Evolutionary conservation across 768 basidiomycete genomes (phyloP).

Genomic region (Ephemerocybe angulata): DNA sequence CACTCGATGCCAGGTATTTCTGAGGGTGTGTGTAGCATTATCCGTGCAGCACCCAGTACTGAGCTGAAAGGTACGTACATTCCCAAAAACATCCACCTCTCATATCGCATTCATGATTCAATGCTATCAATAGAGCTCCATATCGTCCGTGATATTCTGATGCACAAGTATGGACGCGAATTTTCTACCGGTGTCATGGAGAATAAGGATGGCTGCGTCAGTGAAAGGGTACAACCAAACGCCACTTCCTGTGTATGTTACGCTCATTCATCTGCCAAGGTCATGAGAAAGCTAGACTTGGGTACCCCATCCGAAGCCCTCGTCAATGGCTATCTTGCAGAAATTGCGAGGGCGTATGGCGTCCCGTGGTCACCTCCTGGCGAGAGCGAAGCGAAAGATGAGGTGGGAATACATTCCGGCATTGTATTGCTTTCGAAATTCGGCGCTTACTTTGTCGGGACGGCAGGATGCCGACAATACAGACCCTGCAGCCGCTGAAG

Average conservation of each 20-base stretch:
- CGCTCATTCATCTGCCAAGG: slow-evolving; percentile 37
- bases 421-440: no score
- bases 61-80: slow-evolving; percentile 71
- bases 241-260: not conserved
- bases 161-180: slow-evolving; percentile 94
- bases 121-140: slow-evolving; percentile 66
- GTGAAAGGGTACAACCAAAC: slow-evolving; percentile 61
- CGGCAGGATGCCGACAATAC: no score
- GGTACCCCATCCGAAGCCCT: slow-evolving; percentile 69
- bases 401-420: no score
- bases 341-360: slow-evolving; percentile 87
- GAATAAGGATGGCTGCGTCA: slow-evolving; percentile 77
- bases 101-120: not conserved
- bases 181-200: slow-evolving; percentile 85
- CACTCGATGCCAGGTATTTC: slow-evolving; percentile 28
- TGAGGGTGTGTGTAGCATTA: slow-evolving; percentile 86
- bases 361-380: slow-evolving; percentile 57
- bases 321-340: slow-evolving; percentile 83
- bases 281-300: slow-evolving; percentile 68
- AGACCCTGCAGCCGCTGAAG: not conserved
- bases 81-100: not conserved
- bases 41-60: slow-evolving; percentile 88
- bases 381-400: slow-evolving; percentile 26
- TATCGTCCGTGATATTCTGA: slow-evolving; percentile 84
- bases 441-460: no score